Base-by-base conservation (phyloP, 257 asterid species). In the Coffea canephora region DNA sequence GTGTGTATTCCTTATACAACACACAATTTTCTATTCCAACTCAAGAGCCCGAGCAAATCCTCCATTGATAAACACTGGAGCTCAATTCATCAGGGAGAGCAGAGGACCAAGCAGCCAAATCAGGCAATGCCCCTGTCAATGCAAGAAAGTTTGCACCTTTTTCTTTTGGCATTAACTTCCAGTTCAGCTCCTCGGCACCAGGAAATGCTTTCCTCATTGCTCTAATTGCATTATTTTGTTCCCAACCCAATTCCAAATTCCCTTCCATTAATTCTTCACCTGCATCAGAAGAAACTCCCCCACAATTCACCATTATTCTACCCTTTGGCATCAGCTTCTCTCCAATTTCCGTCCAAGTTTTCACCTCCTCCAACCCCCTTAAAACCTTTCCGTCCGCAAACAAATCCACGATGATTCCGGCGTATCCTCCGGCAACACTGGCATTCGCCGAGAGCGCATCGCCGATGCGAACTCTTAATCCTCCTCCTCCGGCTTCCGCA, bases 151-250 rank as follows among this genome's bases (percentile, higher is more conserved):
- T 75, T 8, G 64, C 48, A 59, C 52, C 69, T 50, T 4, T 75
- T 12, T 75, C 39, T 5, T 13, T 34, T 18, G 78, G 55, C 5
- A 57, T 57, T n/a, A 36, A 14, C 78, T 75, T 75, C 78, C 78
- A 75, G 19, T 57, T 48, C 39, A 75, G 59, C 61, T 75, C 78
- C 5, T 52, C 52, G 1, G 52, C 77, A 3, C 23, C 69, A 0
- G 39, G 39, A 75, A 75, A 75, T 12, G 54, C 78, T 75, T 75
- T 65, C 36, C 39, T 75, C 78, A 75, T 57, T 14, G 78, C 78
- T 64, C 67, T 36, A 0, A 75, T 21, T 1, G 50, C 69, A 21
- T 57, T 1, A 59, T 57, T 75, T 48, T 25, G 23, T 57, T 75
- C 78, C 78, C 78, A 75, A 10, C 68, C 78, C 67, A 13, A 5